These are phyloP conservation scores for Fistulinella prunicolor DNA, from an alignment of 768 basidiomycete genomes.

Conservation along the genomic window DNA sequence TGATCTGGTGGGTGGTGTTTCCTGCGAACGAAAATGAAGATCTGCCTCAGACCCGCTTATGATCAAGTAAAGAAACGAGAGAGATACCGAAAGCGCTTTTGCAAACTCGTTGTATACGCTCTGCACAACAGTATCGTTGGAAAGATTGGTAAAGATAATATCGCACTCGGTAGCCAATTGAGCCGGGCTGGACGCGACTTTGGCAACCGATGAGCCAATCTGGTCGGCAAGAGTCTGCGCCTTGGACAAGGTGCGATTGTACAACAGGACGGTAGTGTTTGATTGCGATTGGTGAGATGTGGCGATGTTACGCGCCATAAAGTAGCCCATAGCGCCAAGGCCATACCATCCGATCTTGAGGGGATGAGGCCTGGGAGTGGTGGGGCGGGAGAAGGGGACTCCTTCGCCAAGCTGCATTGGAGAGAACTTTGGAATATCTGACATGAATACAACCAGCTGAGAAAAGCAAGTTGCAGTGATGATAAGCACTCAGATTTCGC, in stretches of 20 bases:
- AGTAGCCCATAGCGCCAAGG: constrained; percentile 67
- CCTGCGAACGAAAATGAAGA: constrained; percentile 28
- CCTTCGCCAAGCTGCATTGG: constrained; percentile 11
- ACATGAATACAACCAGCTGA: constrained; percentile 1
- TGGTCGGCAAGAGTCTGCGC: constrained; percentile 54
- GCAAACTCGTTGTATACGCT: constrained; percentile 60
- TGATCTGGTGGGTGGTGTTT: constrained; percentile 40
- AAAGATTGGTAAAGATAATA: constrained; percentile 71
- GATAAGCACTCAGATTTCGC: too few relatives aligned
- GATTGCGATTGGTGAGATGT: constrained; percentile 41
- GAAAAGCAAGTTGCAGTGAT: too few relatives aligned
- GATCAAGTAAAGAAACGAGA: neutral
- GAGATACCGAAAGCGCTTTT: constrained; percentile 52
- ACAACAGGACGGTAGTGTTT: constrained; percentile 59
- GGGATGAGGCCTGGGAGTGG: constrained; percentile 43
- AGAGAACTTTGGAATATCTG: constrained; percentile 4
- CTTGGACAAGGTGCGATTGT: constrained; percentile 70
- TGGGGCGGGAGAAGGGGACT: constrained; percentile 60
- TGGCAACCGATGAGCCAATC: constrained; percentile 50
- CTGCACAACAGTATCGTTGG: constrained; percentile 68
- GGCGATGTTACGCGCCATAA: constrained; percentile 81
- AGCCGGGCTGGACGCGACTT: constrained; percentile 52
- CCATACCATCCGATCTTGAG: constrained; percentile 45
- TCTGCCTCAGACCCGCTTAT: neutral
- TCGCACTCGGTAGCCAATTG: constrained; percentile 68